Evolutionary conservation across 163 green algal species (phyloP), one percentile per base, ranked within the genome.

Genomic region (Scenedesmus sp.): DNA sequence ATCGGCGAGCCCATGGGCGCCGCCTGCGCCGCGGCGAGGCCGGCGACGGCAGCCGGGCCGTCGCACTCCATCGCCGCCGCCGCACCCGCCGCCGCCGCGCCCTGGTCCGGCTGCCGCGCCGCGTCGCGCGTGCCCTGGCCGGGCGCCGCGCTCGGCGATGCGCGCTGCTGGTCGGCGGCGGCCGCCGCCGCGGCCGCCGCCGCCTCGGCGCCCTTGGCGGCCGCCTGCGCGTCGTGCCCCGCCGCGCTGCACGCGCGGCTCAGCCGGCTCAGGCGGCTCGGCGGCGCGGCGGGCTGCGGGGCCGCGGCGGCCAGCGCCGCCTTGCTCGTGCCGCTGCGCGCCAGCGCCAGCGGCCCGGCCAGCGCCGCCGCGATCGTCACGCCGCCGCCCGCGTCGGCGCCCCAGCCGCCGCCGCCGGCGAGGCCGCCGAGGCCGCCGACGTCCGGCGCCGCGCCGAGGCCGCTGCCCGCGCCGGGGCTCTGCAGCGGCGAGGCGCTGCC

Each of bases 261-360:
- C 5, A 64, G 44, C 34, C 66, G 47, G 42, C 66, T 75, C 4
- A 64, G 33, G 22, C 66, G 39, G 66, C 66, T 75, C 5, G 66
- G 66, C 0, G 42, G 48, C 28, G 18, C 65, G 24, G 20, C 34
- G 51, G 47, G 26, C 50, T 42, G 66, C 56, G 18, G 36, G 10
- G 31, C 48, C 31, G 44, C 47, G 29, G 66, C 66, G 17, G 66
- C 50, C 24, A 33, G 29, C 6, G 20, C 31, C 33, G n/a, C 56
- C n/a, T 36, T 31, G 29, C 33, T 15, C 18, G 31, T 69, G 66
- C 66, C 51, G 66, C 66, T 22, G 50, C 29, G 26, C 7, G 39
- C 39, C 39, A 10, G 7, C 10, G 39, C 7, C 39, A 47, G 7
- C 7, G 39, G 7, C 7, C 7, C 39, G 39, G 39, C 39, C 7